Conservation (phyloP, 169 alveolate species). For the Babesia divergens region DNA sequence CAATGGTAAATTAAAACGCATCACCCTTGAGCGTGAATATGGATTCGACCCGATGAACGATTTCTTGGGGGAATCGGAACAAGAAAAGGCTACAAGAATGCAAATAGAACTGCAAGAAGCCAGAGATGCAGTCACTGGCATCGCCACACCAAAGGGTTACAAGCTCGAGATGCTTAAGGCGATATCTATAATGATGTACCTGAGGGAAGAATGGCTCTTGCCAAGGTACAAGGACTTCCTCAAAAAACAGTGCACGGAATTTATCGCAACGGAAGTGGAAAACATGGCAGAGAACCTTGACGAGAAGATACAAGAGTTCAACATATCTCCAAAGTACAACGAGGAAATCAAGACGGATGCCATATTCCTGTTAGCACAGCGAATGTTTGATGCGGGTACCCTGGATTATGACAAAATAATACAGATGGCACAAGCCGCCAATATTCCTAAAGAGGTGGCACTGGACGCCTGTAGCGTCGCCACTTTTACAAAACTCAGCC, state of each 20-base stretch:
- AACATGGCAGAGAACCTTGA: neutral
- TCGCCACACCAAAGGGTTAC: constrained; percentile 6
- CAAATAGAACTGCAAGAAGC: constrained; percentile 31
- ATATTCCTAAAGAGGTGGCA: constrained; percentile 5
- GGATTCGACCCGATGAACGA: constrained; percentile 35
- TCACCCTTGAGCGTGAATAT: constrained; percentile 26
- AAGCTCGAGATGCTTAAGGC: constrained; percentile 37
- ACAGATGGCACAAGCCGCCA: constrained; percentile 13
- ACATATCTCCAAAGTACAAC: neutral
- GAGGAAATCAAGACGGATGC: neutral
- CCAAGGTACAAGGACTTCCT: constrained; percentile 5
- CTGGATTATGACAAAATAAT: constrained; percentile 4
- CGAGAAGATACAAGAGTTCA: constrained; percentile 5
- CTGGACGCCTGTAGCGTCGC: constrained; percentile 35
- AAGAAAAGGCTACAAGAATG: constrained; percentile 20
- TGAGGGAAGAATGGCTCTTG: constrained; percentile 43
- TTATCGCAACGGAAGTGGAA: constrained; percentile 9
- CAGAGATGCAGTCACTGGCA: constrained; percentile 39
- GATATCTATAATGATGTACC: constrained; percentile 17
- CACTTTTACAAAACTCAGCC: constrained; percentile 6
- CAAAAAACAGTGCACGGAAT: constrained; percentile 15
- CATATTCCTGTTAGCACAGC: neutral
- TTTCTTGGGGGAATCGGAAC: constrained; percentile 35
- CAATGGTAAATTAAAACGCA: constrained; percentile 18
- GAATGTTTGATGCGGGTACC: neutral